A percentile compares a stretch with the other conserved stretches of the same genome.
Evolutionary conservation across 176 grass and related monocot species (phyloP).

Genomic region (Dendrocalamus sinicus): DNA sequence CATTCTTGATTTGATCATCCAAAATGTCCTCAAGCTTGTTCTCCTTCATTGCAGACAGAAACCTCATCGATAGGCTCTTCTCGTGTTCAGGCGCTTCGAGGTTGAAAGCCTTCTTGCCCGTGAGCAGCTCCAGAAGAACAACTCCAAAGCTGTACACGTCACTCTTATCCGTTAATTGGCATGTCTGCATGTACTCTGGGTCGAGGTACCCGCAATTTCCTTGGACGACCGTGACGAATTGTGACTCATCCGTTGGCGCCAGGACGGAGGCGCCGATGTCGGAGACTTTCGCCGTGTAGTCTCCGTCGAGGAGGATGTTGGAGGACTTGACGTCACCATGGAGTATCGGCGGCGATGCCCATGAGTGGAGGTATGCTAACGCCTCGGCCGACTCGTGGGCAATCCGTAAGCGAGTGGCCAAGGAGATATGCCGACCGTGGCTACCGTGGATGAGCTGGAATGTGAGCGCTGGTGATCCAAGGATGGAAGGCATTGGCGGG

Average conservation of each 20-base stretch:
- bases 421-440: neutral
- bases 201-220: constrained; percentile 59
- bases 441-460: constrained; percentile 10
- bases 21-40: neutral
- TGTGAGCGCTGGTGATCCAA: no score
- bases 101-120: constrained; percentile 1
- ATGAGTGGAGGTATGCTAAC: neutral
- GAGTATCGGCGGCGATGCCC: neutral
- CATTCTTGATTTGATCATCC: constrained; percentile 10
- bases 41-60: constrained; percentile 5
- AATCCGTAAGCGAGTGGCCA: neutral
- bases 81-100: neutral
- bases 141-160: constrained; percentile 52
- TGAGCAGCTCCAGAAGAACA: constrained; percentile 41
- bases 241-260: constrained; percentile 34
- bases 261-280: constrained; percentile 48
- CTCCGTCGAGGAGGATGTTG: constrained; percentile 18
- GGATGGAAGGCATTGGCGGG: no score
- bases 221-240: constrained; percentile 54
- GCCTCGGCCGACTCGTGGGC: neutral
- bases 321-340: constrained; percentile 34
- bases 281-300: constrained; percentile 2
- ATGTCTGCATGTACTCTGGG: constrained; percentile 54
- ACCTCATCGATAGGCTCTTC: constrained; percentile 30
- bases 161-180: constrained; percentile 35